Conservation (phyloP, 192 early-diverging fungal species). For the Backusella mclennaniae region DNA sequence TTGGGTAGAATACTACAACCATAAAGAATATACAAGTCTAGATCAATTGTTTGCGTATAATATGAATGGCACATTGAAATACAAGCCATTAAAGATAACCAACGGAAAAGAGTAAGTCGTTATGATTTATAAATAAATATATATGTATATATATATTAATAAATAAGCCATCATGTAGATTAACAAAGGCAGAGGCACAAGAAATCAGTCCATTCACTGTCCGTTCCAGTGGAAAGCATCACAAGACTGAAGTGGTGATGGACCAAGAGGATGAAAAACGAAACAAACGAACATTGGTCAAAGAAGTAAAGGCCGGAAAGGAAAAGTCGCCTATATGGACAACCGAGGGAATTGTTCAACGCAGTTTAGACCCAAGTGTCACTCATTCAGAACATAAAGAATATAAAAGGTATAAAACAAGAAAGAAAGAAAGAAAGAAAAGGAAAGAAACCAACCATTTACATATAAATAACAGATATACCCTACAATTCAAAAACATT, state of each 20-base stretch:
- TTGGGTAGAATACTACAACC: constrained; percentile 89
- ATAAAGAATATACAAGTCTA: constrained; percentile 73
- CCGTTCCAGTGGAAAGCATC: constrained; percentile 16
- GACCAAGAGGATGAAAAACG: constrained; percentile 25
- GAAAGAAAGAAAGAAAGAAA: not conserved
- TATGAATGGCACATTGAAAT: constrained; percentile 80
- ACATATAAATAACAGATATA: constrained; percentile 28
- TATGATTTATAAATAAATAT: not conserved
- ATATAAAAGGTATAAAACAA: constrained; percentile 50
- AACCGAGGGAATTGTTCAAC: constrained; percentile 43
- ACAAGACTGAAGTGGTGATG: not conserved
- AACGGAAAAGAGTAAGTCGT: not conserved
- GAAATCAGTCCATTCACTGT: constrained; percentile 45
- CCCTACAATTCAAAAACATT: constrained; percentile 41
- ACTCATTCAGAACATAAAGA: constrained; percentile 51
- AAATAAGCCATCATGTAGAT: not conserved
- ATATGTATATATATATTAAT: not conserved
- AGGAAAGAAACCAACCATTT: not conserved
- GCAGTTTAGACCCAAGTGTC: constrained; percentile 54
- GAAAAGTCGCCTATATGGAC: constrained; percentile 43
- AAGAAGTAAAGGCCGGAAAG: constrained; percentile 37
- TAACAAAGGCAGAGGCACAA: constrained; percentile 24
- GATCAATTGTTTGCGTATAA: constrained; percentile 77
- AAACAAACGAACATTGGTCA: constrained; percentile 33
- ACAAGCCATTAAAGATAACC: constrained; percentile 36